Evolutionary conservation across 768 basidiomycete genomes (phyloP), one percentile per base, ranked within the genome.

Genomic region (Termitomyces sp.): DNA sequence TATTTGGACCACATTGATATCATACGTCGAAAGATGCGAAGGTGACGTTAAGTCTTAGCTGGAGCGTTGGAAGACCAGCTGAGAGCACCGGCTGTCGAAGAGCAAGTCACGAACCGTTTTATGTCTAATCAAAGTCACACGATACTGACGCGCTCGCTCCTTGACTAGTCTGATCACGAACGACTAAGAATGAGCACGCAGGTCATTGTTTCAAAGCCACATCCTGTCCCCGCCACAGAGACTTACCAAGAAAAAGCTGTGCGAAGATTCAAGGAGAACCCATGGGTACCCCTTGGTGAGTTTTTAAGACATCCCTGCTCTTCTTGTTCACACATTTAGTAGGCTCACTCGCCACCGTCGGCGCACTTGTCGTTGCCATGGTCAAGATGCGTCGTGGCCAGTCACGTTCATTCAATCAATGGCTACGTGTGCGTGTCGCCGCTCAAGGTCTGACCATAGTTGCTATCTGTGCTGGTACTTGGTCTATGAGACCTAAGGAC

Each of bases 261-360:
- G 21, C 73, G 84, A 8, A 90, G 88, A 66, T 79, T 87, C 69
- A 85, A 82, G 56, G 83, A 90, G 65, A 85, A 92, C 65, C 90
- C 90, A 3, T 80, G 85, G 66, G 89, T 93, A 2, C 89, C 89
- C 10, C 64, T 89, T 24, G 87, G 90, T 88, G 56, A 52, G 84
- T 72, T 41, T 43, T 15, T 35, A 17, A 19, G 14, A 4, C 26
- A 19, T 12, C 4, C 26, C 24, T n/a, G 49, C 28, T 24, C 34
- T 10, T 34, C 26, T 43, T 53, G 10, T 51, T 22, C 35, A 43
- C 38, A 10, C 9, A 30, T 38, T 17, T 32, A 26, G 45, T 55
- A 90, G 88, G 87, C 41, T 76, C 79, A n/a, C 59, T 79, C 11
- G 78, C 76, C 17, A 90, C 88, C 26, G 77, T 76, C 44, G 79